phyloP scores from a whole-genome alignment of 352 stramenopile species.

The Globisporangium carolinianum region DNA sequence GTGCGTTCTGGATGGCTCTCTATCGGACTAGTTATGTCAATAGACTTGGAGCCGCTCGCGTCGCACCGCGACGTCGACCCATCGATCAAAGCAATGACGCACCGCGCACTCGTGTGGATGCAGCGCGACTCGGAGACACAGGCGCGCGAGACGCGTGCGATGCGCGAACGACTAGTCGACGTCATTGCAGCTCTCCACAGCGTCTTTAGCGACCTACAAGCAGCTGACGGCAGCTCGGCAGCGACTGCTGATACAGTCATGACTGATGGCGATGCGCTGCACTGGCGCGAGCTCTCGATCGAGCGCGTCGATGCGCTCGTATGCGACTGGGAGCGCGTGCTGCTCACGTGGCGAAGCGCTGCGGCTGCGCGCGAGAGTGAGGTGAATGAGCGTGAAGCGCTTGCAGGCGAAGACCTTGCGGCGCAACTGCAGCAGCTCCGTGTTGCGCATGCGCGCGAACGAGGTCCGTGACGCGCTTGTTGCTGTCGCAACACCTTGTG shows the following conservation, averaged over 20 bases:
- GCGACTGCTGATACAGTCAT: neutral
- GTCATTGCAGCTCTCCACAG: constrained; percentile 24
- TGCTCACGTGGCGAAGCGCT: constrained; percentile 28
- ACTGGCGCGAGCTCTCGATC: constrained; percentile 11
- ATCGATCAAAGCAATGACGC: constrained; percentile 16
- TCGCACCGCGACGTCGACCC: constrained; percentile 2
- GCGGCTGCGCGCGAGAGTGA: constrained; percentile 14
- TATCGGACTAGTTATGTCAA: neutral
- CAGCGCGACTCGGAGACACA: constrained; percentile 33
- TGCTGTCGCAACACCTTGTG: neutral
- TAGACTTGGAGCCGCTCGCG: neutral
- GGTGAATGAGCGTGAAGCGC: constrained; percentile 11
- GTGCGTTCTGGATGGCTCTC: no score
- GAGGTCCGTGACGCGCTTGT: constrained; percentile 1
- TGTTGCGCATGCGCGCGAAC: constrained; percentile 1
- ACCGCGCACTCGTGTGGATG: constrained; percentile 33
- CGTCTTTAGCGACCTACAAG: constrained; percentile 17
- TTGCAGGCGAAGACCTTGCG: constrained; percentile 24
- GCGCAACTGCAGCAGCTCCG: constrained; percentile 16
- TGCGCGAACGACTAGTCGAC: constrained; percentile 17
- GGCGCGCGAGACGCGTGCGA: constrained; percentile 21
- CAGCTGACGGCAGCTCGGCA: neutral
- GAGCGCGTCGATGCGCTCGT: constrained; percentile 13
- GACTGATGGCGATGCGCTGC: neutral
- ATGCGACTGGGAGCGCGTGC: constrained; percentile 21